Base-by-base conservation (phyloP, 768 basidiomycete species). In the Mycena rebaudengoi region DNA sequence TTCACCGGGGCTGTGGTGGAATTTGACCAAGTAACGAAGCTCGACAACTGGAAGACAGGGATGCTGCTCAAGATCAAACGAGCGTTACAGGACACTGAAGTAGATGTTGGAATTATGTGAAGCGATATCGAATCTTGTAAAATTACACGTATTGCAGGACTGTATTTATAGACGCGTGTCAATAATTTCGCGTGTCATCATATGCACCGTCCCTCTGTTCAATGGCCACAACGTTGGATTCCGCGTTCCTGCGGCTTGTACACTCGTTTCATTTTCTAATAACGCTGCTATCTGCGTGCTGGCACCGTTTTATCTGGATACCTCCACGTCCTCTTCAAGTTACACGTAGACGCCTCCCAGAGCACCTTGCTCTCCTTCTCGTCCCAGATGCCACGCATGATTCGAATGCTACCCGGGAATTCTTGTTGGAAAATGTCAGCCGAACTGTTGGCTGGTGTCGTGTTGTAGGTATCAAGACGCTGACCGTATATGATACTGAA, bases 41-140 rank as follows among this genome's bases (percentile, higher is more conserved):
- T 99, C 73, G 97, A 99, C 75, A 92, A 91, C 76, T 98, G 95
- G 96, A 99, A 98, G 85, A 99, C 96, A 45, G 82, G 76, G 28
- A 90, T 99, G 51, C 76, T 99, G 73, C 80, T 99, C 71, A 93
- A 91, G 80, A 90, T 98, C 76, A 99, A 99, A 86, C 87, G 86
- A 51, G 44, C 43, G 20, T 33, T 64, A n/a, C 62, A 60, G 74
- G 81, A 82, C 21, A 87, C 96, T 48, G 83, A 91, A n/a, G 78
- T 79, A 3, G 81, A 83, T 66, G 73, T 69, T 18, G 72, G 70
- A 13, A 74, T 83, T 58, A 78, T 78, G 69, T 84, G 72, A 73
- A 64, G 35, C 6, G 23, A 23, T 29, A 5, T 43, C 35, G 44
- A 45, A 33, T 12, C 33, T 39, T 41, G 20, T 16, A 23, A 26